Evolutionary conservation across 441 rosid genomes (phyloP).

Genomic region (Daphne laureola): DNA sequence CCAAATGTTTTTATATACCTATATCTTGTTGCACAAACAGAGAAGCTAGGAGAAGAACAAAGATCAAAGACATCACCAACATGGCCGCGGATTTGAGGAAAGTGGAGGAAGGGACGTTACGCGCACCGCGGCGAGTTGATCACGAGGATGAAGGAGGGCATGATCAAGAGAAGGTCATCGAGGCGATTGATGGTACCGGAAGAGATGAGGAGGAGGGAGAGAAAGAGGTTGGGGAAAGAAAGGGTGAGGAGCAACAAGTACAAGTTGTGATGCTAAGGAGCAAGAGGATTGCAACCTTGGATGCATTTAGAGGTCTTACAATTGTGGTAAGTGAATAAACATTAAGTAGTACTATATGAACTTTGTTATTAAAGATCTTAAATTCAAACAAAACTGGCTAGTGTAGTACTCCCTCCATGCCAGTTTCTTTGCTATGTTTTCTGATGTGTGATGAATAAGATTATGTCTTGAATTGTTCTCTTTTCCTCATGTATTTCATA

Average conservation of each 20-base stretch:
- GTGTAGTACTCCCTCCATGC: too few relatives aligned
- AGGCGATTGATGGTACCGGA: conserved; percentile 7
- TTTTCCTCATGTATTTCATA: too few relatives aligned
- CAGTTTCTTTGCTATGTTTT: too few relatives aligned
- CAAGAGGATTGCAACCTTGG: conserved; percentile 59
- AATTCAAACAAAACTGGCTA: too few relatives aligned
- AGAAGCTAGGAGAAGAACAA: too few relatives aligned
- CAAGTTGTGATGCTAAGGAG: conserved; percentile 30
- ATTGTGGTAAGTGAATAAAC: conserved; percentile 32
- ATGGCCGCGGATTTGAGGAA: conserved; percentile 28
- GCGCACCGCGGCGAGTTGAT: conserved; percentile 1
- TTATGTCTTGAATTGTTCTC: too few relatives aligned
- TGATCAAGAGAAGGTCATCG: conserved; percentile 7
- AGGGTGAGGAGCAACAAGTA: conserved; percentile 17
- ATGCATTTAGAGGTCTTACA: conserved; percentile 68
- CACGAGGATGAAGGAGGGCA: conserved; percentile 2
- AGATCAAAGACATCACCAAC: too few relatives aligned
- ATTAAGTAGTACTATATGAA: too few relatives aligned
- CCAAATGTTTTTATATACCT: too few relatives aligned
- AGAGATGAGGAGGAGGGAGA: conserved; percentile 7
- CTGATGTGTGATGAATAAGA: too few relatives aligned
- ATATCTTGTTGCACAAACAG: too few relatives aligned
- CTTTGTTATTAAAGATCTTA: too few relatives aligned
- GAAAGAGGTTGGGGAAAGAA: background rate
- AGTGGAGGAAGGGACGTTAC: conserved; percentile 50